These are phyloP conservation scores for Eucommia ulmoides DNA, from an alignment of 257 asterid genomes.

Conservation along the genomic window DNA sequence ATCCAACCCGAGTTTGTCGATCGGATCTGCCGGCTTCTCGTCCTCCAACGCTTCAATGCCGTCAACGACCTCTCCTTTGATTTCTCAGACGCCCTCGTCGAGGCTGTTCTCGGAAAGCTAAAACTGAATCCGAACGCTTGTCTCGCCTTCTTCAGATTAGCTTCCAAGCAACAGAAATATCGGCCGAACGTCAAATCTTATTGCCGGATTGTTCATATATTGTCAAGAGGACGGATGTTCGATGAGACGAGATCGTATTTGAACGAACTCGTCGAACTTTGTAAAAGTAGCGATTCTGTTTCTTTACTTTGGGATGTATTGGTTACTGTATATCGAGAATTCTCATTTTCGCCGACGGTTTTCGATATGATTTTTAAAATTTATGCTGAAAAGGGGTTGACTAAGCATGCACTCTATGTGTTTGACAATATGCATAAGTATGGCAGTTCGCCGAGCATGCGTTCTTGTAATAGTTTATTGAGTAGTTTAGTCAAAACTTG, in stretches of 20 bases:
- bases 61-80: background rate
- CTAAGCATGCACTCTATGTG: slow-evolving; percentile 55
- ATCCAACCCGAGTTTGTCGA: background rate
- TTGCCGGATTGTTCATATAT: slow-evolving; percentile 49
- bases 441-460: slow-evolving; percentile 64
- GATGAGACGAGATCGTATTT: slow-evolving; percentile 44
- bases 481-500: slow-evolving; percentile 43
- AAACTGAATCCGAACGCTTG: background rate
- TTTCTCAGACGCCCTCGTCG: background rate
- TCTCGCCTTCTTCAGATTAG: slow-evolving; percentile 40
- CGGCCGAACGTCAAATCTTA: slow-evolving; percentile 51
- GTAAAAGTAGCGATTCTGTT: slow-evolving; percentile 16
- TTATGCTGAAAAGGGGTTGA: slow-evolving; percentile 51
- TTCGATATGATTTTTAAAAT: slow-evolving; percentile 62
- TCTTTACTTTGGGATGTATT: slow-evolving; percentile 35
- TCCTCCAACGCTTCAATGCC: background rate
- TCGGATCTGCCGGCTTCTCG: background rate
- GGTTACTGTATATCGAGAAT: slow-evolving; percentile 41
- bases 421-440: slow-evolving; percentile 76
- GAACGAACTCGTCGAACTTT: slow-evolving; percentile 36
- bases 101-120: background rate
- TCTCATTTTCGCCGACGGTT: slow-evolving; percentile 55
- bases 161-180: slow-evolving; percentile 37
- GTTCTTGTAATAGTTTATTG: slow-evolving; percentile 74
- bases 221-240: slow-evolving; percentile 56